phyloP scores from a whole-genome alignment of 2,329 filamentous ascomycete genomes.

The Sclerotinia sclerotiorum region DNA sequence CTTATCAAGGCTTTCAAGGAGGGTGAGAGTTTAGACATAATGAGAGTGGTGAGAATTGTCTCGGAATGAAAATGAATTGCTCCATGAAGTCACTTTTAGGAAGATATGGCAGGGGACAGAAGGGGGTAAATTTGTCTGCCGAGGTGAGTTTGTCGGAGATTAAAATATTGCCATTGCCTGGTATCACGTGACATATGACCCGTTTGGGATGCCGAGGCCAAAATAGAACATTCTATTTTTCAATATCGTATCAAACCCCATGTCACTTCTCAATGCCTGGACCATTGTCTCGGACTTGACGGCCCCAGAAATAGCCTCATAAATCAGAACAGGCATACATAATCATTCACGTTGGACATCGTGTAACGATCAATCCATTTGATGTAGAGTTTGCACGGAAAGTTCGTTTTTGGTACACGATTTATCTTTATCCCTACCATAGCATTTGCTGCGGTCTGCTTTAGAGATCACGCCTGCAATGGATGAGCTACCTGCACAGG shows the following conservation, averaged over 20 bases:
- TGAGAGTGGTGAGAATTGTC: background rate
- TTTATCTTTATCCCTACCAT: background rate
- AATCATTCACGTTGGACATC: background rate
- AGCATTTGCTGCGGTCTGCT: background rate
- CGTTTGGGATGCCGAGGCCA: background rate
- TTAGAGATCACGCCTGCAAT: slow-evolving; percentile 1
- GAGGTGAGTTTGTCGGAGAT: background rate
- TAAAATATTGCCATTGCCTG: background rate
- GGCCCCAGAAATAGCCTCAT: no score
- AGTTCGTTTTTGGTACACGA: background rate
- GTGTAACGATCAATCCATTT: background rate
- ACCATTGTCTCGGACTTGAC: no score
- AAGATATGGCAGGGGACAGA: background rate
- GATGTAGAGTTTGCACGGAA: background rate
- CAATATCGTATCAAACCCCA: no score
- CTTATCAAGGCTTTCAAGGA: slow-evolving; percentile 73
- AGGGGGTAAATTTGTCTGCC: background rate
- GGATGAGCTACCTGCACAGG: background rate
- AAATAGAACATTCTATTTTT: no score
- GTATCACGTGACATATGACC: background rate
- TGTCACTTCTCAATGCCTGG: no score
- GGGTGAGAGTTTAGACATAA: slow-evolving; percentile 72
- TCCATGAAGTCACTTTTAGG: slow-evolving; percentile 7
- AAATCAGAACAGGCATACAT: no score
- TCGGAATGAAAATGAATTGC: background rate